Evolutionary conservation across 2,329 filamentous ascomycete genomes (phyloP), one percentile per base, ranked within the genome.

Genomic region (Fusarium cyanostomum): DNA sequence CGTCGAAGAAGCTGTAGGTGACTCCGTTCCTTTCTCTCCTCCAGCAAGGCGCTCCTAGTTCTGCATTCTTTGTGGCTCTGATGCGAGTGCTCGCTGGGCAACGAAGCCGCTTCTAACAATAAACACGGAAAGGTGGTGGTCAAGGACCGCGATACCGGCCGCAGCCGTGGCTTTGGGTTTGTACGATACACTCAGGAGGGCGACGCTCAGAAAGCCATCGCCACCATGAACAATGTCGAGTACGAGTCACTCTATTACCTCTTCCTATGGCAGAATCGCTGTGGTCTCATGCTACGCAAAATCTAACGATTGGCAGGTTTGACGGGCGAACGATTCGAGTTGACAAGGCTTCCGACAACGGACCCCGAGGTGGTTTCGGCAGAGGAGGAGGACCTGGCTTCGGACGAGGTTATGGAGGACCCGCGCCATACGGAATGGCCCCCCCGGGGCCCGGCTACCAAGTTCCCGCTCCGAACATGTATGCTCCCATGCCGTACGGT

Each of bases 91-190:
- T 60, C 54, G 49, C 55, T 63, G 43, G 51, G 48, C 44, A 24
- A 44, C 44, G 44, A 64, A 53, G 33, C 41, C 35, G 50, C 45
- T 59, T 61, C 66, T 71, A 68, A 71, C 52, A 42, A 53, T 38
- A 54, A 41, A 52, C 31, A 33, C 56, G 46, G 42, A 45, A 62
- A 98, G 94, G 92, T 97, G 64, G 94, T 99, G 69, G 94, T 98
- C 73, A 98, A 97, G 82, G 94, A 99, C 79, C 92, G 94, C 73
- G 94, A 98, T 76, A 97, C 94, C 73, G 92, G 92, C 72, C 92
- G 94, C 78, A 97, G 94, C 84, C 92, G 95, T 78, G 95, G 95
- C 60, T 99, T 98, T 77, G 95, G 95, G 43, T 98, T 98, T 78
- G 94, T 99, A 65, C 91, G 94, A 71, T 99, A 94, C 80, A 81